phyloP scores from a whole-genome alignment of 352 stramenopile species.

The Globisporangium iwayamae region DNA sequence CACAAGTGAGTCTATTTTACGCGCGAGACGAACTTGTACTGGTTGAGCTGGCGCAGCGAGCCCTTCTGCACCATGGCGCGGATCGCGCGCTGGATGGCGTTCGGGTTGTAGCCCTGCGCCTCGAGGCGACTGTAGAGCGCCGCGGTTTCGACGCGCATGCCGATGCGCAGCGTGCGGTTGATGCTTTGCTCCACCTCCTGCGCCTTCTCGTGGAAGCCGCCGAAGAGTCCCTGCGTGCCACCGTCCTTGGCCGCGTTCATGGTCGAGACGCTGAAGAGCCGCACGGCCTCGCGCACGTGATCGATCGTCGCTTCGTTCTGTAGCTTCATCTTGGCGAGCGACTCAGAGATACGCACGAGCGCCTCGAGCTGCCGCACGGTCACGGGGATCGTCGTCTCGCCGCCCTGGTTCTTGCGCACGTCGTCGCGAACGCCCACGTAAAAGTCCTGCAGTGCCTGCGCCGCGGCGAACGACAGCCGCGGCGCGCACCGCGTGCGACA shows the following conservation, averaged over 20 bases:
- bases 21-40: constrained; percentile 85
- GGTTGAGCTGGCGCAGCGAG: constrained; percentile 69
- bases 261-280: constrained; percentile 97
- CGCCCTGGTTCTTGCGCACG: constrained; percentile 81
- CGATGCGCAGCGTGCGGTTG: constrained; percentile 78
- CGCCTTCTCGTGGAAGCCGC: constrained; percentile 78
- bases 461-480: constrained; percentile 89
- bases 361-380: constrained; percentile 98
- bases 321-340: constrained; percentile 97
- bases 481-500: constrained; percentile 93
- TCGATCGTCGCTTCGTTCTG: constrained; percentile 71
- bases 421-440: constrained; percentile 98
- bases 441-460: constrained; percentile 93
- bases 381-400: constrained; percentile 92
- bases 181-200: constrained; percentile 83
- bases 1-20: constrained; percentile 48
- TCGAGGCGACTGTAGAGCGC: constrained; percentile 80
- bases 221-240: constrained; percentile 77
- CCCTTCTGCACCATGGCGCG: constrained; percentile 86
- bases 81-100: constrained; percentile 83
- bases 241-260: constrained; percentile 96
- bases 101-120: constrained; percentile 78
- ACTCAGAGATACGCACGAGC: constrained; percentile 96
- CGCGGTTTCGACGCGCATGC: constrained; percentile 72
- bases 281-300: constrained; percentile 97